phyloP scores from a whole-genome alignment of 2,329 filamentous ascomycete genomes.

The Verticillium isaacii region DNA sequence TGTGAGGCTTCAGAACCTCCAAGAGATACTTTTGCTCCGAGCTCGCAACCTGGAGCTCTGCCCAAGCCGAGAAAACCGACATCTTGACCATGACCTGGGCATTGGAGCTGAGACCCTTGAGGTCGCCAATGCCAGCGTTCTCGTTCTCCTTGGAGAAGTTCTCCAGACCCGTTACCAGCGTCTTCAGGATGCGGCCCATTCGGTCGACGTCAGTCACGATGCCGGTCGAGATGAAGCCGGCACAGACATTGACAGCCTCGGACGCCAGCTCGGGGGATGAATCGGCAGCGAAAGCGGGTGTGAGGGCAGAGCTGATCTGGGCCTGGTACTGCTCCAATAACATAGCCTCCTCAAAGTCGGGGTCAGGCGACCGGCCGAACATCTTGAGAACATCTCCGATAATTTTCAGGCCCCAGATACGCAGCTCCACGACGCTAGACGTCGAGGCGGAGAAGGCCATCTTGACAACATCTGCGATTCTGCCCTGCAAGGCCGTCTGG shows the following conservation, averaged over 20 bases:
- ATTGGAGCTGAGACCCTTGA: conserved; percentile 90
- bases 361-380: conserved; percentile 92
- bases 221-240: conserved; percentile 94
- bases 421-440: conserved; percentile 81
- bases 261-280: conserved; percentile 94
- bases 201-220: conserved; percentile 96
- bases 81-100: conserved; percentile 98
- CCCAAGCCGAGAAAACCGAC: conserved; percentile 95
- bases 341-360: conserved; percentile 96
- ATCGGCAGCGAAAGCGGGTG: conserved; percentile 91
- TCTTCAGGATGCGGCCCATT: conserved; percentile 97
- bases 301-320: conserved; percentile 93
- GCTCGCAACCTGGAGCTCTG: conserved; percentile 92
- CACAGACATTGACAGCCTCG: conserved; percentile 94
- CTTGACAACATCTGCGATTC: conserved; percentile 86
- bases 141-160: conserved; percentile 83
- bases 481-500: conserved; percentile 72
- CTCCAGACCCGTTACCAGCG: conserved; percentile 83
- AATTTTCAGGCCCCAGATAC: conserved; percentile 88
- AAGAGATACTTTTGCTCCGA: conserved; percentile 85
- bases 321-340: conserved; percentile 97
- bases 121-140: conserved; percentile 82
- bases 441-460: conserved; percentile 98
- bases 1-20: conserved; percentile 84
- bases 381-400: conserved; percentile 91